These are phyloP conservation scores for Tripterygium wilfordii DNA, from an alignment of 177 flowering plant species.

Conservation along the genomic window DNA sequence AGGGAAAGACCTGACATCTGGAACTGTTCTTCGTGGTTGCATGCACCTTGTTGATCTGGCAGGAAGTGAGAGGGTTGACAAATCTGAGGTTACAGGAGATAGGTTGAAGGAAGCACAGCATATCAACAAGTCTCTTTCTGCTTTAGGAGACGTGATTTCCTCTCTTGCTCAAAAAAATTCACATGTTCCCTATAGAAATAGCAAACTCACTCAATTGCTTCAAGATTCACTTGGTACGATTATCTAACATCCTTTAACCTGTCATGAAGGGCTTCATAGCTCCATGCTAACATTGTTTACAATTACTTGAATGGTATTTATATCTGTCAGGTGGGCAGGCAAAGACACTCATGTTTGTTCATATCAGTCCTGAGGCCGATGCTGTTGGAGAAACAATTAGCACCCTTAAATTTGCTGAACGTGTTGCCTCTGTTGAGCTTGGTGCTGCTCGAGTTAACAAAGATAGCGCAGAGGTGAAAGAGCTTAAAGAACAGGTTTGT, in stretches of 20 bases:
- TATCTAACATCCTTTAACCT: conserved; percentile 1
- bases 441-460: conserved; percentile 61
- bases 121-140: conserved; percentile 70
- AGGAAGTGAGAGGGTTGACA: conserved; percentile 76
- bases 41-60: conserved; percentile 80
- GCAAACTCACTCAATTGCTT: conserved; percentile 69
- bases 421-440: conserved; percentile 66
- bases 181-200: conserved; percentile 70
- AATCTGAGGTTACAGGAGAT: conserved; percentile 63
- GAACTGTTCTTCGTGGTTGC: conserved; percentile 42
- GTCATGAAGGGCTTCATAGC: not conserved
- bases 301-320: not conserved
- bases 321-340: conserved; percentile 62
- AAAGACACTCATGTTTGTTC: conserved; percentile 80
- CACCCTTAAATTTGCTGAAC: conserved; percentile 76
- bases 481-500: conserved; percentile 35
- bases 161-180: conserved; percentile 53
- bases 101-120: conserved; percentile 68
- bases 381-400: conserved; percentile 67
- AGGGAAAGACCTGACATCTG: conserved; percentile 58
- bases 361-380: conserved; percentile 61
- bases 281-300: not conserved
- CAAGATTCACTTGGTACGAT: conserved; percentile 74
- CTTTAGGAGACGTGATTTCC: conserved; percentile 71
- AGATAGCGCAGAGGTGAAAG: conserved; percentile 51